Evolutionary conservation across 495 filamentous ascomycete genomes (phyloP), one percentile per base, ranked within the genome.

Genomic region (Penicillium manginii): DNA sequence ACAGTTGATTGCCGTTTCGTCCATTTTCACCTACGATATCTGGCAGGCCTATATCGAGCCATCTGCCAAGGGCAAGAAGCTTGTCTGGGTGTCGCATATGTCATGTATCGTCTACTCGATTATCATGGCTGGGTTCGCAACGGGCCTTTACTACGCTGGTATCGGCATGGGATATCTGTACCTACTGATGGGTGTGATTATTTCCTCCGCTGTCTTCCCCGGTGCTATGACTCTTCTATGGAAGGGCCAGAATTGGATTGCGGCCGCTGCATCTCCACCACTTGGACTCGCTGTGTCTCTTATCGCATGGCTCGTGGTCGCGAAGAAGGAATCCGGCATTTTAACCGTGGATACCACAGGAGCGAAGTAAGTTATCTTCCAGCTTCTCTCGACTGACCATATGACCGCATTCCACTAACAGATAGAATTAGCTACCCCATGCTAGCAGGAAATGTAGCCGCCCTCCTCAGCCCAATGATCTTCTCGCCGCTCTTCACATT

Each of bases 21-120:
- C 89, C 26, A 96, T 98, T 73, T 88, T 88, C 74, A 97, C 93
- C 39, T 98, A 97, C 67, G 93, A 98, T 70, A 84, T 97, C 54
- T 94, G 92, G 73, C 86, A 91, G 51, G 77, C 77, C 11, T 83
- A 83, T 56, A 75, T 82, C 64, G 69, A 82, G 19, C 85, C 84
- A 12, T 35, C 59, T 9, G 85, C 89, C 39, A 85, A 83, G 64
- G 92, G 93, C 37, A 88, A 86, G 73, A 84, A 80, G 31, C 84
- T 98, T 5, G 96, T 98, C 50, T 92, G 88, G 75, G 89, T 93
- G 79, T 89, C 88, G 23, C 93, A 98, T 68, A 65, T 80, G 50
- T 83, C 87, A 60, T 92, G 94, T 54, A 70, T 92, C 23, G 76
- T 78, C 11, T 98, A 91, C 65, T 90, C 90, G 3, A 63, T 96